Percentiles rank a stretch among this genome's conserved stretches.
Evolutionary conservation across 768 basidiomycete species (phyloP).

Genomic region (Clitopilus hobsonii): DNA sequence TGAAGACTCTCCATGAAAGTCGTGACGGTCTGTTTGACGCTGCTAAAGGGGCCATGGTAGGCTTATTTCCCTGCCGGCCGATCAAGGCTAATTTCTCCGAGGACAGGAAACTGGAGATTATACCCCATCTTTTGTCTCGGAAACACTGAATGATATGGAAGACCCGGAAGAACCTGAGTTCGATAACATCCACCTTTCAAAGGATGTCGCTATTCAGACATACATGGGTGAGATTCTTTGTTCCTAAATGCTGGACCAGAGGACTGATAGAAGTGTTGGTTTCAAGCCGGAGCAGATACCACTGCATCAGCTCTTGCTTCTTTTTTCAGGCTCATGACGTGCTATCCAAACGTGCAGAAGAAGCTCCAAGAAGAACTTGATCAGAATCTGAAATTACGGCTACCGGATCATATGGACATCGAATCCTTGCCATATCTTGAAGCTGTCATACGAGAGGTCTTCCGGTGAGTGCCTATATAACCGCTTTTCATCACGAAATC

Average conservation of each 20-base stretch:
- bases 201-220: background rate
- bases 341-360: conserved; percentile 17
- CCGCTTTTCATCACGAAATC: no score
- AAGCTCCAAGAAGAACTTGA: conserved; percentile 22
- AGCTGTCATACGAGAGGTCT: conserved; percentile 18
- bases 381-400: conserved; percentile 12
- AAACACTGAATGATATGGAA: background rate
- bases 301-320: conserved; percentile 7
- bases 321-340: conserved; percentile 23
- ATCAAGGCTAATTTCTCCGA: background rate
- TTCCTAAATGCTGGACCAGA: no score
- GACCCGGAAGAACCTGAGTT: background rate
- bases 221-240: background rate
- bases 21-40: background rate
- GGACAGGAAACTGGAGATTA: background rate
- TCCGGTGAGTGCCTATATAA: conserved; percentile 1
- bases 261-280: no score
- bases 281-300: no score
- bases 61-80: background rate
- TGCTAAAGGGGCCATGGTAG: background rate
- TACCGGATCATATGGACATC: conserved; percentile 19
- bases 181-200: background rate
- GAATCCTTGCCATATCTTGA: conserved; percentile 18
- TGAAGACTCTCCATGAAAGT: background rate
- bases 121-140: background rate